phyloP scores from a whole-genome alignment of 257 asterid species.

The Lycium ferocissimum region DNA sequence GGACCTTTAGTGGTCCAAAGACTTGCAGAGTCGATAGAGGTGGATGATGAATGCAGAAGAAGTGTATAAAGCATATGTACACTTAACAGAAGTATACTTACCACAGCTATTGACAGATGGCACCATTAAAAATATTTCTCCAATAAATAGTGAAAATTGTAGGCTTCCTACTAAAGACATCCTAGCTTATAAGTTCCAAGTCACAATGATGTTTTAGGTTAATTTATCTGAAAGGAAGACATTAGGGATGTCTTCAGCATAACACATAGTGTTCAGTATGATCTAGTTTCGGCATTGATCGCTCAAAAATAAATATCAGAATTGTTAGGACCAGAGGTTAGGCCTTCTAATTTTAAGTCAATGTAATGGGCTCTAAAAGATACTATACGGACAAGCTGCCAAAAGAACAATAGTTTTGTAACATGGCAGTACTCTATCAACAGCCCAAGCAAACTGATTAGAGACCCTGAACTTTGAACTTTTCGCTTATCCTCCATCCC shows the following conservation, averaged over 20 bases:
- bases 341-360: slow-evolving; percentile 10
- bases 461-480: not conserved
- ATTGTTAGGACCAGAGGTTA: not conserved
- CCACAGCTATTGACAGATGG: not conserved
- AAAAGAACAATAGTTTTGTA: not conserved
- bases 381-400: not conserved
- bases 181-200: not conserved
- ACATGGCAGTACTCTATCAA: not conserved
- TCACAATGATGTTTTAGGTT: not conserved
- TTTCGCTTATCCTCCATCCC: not conserved
- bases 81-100: not conserved
- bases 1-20: not conserved
- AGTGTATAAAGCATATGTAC: not conserved
- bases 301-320: too few relatives aligned
- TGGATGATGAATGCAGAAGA: slow-evolving; percentile 3
- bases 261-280: too few relatives aligned
- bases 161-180: slow-evolving; percentile 3
- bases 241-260: too few relatives aligned
- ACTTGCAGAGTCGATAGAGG: not conserved
- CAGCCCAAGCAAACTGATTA: not conserved
- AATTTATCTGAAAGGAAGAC: not conserved
- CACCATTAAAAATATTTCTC: not conserved
- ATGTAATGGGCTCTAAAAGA: not conserved
- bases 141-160: not conserved
- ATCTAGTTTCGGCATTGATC: too few relatives aligned